phyloP scores from a whole-genome alignment of 257 asterid genomes.

The Solanum boliviense region DNA sequence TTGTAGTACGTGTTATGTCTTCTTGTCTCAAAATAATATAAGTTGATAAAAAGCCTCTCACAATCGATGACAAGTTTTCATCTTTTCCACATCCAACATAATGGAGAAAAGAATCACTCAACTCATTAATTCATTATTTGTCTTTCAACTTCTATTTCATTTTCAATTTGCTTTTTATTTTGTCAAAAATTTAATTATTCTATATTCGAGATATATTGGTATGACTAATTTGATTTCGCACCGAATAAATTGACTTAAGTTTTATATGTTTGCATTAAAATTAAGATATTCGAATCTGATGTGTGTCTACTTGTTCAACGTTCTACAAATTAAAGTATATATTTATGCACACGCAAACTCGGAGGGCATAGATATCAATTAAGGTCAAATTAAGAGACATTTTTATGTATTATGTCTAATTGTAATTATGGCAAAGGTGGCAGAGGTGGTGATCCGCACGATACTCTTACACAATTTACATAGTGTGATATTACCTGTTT shows the following conservation, averaged over 20 bases:
- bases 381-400: too few relatives aligned
- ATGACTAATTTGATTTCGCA: rapidly evolving
- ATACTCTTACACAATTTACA: neutral
- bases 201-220: neutral
- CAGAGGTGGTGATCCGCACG: too few relatives aligned
- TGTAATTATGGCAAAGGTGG: neutral
- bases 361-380: too few relatives aligned
- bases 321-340: neutral
- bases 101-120: neutral
- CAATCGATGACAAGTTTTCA: neutral
- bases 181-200: neutral
- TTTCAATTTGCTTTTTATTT: neutral
- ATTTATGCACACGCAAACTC: too few relatives aligned
- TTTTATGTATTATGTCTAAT: neutral
- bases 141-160: neutral
- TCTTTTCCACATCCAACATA: neutral
- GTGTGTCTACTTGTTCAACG: neutral
- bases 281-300: neutral
- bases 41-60: neutral
- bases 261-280: neutral
- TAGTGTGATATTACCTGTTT: neutral
- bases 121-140: neutral
- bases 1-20: neutral
- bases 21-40: neutral
- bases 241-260: neutral